Evolutionary conservation across 208 protist species (phyloP).

Genomic region (Leishmania arabica): DNA sequence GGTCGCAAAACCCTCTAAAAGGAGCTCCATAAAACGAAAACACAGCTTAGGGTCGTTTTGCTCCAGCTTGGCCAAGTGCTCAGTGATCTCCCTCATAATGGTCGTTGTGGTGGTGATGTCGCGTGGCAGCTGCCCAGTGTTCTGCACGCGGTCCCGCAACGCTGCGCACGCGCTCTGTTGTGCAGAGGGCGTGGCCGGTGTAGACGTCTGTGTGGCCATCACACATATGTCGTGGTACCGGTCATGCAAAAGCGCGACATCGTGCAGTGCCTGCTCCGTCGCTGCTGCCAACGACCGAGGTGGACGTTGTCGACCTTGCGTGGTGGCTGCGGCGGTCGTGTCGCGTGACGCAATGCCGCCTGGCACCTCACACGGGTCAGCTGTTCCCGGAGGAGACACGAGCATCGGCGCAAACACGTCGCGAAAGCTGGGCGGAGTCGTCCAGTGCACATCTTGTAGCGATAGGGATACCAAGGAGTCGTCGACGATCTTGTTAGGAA

Average conservation of each 20-base stretch:
- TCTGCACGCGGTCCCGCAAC: slow-evolving; percentile 8
- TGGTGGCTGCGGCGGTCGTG: background rate
- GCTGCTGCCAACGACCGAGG: slow-evolving; percentile 4
- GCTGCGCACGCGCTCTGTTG: background rate
- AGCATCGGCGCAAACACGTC: background rate
- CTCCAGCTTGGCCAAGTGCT: slow-evolving; percentile 23
- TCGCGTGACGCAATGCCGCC: background rate
- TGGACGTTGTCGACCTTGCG: background rate
- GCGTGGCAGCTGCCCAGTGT: slow-evolving; percentile 19
- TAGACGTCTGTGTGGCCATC: background rate
- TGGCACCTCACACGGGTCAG: background rate
- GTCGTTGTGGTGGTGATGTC: slow-evolving; percentile 7
- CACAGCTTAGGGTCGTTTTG: slow-evolving; percentile 4
- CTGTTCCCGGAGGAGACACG: background rate
- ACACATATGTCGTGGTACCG: background rate
- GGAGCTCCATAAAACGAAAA: slow-evolving; percentile 24
- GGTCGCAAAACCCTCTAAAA: slow-evolving; percentile 23
- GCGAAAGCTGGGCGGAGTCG: background rate
- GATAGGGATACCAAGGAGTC: background rate
- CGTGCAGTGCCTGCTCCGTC: slow-evolving; percentile 15
- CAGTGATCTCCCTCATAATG: slow-evolving; percentile 20
- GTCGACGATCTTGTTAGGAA: background rate
- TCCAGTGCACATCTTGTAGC: background rate
- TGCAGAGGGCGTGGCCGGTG: background rate
- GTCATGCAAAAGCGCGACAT: slow-evolving; percentile 13